phyloP scores from a whole-genome alignment of 495 filamentous ascomycete genomes.

The Penicillium tannophilum region DNA sequence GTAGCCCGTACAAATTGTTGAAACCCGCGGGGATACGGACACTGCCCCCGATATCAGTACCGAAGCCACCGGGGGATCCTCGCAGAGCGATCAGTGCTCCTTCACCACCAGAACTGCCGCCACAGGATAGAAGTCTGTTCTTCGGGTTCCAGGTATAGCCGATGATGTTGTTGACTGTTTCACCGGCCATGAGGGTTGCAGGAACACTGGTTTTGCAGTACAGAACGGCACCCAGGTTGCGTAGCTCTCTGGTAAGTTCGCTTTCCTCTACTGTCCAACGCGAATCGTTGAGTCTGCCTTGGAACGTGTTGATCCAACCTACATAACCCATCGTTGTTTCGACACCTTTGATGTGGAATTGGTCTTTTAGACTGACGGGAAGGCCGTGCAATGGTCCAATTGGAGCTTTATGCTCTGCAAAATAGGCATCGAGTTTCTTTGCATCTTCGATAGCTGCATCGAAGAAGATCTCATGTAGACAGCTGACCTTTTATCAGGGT shows the following conservation, averaged over 20 bases:
- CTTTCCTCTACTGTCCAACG: constrained; percentile 43
- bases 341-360: constrained; percentile 66
- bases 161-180: constrained; percentile 61
- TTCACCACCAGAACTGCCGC: constrained; percentile 66
- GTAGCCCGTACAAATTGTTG: constrained; percentile 60
- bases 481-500: constrained; percentile 46
- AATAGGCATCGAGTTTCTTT: constrained; percentile 58
- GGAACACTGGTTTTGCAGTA: constrained; percentile 70
- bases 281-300: constrained; percentile 47
- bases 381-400: constrained; percentile 65
- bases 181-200: constrained; percentile 60
- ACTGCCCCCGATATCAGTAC: constrained; percentile 74
- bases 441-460: constrained; percentile 61
- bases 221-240: constrained; percentile 60
- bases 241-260: constrained; percentile 54
- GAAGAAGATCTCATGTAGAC: constrained; percentile 66
- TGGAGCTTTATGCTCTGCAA: constrained; percentile 46
- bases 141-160: constrained; percentile 53
- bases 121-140: constrained; percentile 50
- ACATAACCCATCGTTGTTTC: constrained; percentile 69
- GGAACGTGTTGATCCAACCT: constrained; percentile 54
- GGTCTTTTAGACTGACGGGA: constrained; percentile 69
- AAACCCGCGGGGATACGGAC: constrained; percentile 69
- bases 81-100: constrained; percentile 57
- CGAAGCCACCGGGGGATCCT: constrained; percentile 59